These are phyloP conservation scores for Rubus parviflorus DNA, from an alignment of 306 rosid species.

Conservation along the genomic window DNA sequence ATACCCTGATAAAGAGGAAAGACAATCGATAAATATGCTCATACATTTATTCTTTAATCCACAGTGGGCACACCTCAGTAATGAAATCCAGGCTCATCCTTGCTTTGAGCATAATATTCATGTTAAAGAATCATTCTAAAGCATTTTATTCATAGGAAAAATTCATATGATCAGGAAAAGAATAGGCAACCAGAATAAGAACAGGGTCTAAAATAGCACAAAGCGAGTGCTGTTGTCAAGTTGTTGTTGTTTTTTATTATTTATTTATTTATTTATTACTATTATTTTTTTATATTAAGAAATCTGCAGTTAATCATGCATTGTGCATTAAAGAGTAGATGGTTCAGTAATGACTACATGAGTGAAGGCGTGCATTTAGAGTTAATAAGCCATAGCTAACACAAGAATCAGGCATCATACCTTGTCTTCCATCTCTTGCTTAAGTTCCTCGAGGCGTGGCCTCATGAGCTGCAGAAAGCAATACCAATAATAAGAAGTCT, in stretches of 20 bases:
- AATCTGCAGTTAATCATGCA: background rate
- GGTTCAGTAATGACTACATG: background rate
- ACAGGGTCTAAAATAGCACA: background rate
- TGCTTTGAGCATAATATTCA: background rate
- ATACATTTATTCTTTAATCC: background rate
- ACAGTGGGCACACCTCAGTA: background rate
- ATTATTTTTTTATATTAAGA: background rate
- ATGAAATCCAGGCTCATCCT: background rate
- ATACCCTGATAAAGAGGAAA: conserved; percentile 31
- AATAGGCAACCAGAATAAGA: background rate
- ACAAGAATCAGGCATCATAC: conserved; percentile 41
- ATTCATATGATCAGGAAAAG: background rate
- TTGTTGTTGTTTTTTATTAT: background rate
- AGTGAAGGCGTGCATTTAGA: background rate
- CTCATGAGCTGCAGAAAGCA: conserved; percentile 61
- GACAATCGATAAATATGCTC: background rate
- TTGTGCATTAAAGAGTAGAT: background rate
- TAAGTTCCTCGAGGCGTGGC: conserved; percentile 66
- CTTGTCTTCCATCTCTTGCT: conserved; percentile 51
- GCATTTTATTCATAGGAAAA: background rate
- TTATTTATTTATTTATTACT: too few relatives aligned
- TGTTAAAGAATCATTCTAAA: background rate
- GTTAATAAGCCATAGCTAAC: conserved; percentile 14
- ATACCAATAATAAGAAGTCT: conserved; percentile 13
- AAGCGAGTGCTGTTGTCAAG: background rate